Evolutionary conservation across 108 stramenopile species (phyloP).

Genomic region (Aurantiochytrium sp.): DNA sequence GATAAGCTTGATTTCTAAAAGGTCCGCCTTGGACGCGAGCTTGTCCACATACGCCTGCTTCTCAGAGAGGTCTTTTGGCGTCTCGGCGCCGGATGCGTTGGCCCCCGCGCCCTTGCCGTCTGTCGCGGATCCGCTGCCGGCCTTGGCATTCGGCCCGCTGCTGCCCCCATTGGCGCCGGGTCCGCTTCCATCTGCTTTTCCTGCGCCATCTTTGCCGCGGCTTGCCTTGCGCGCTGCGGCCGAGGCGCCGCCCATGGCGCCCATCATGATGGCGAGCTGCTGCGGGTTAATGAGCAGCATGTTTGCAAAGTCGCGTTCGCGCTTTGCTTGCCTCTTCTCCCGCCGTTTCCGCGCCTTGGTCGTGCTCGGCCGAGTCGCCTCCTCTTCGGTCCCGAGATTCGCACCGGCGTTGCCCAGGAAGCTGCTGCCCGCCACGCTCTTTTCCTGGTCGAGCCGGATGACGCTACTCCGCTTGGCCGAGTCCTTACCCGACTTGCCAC

Average conservation of each 20-base stretch:
- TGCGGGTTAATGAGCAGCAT: not conserved
- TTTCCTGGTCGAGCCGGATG: too few relatives aligned
- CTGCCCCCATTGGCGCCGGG: too few relatives aligned
- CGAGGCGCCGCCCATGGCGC: not conserved
- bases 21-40: not conserved
- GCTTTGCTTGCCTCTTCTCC: not conserved
- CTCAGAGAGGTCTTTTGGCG: not conserved
- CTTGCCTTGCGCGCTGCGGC: not conserved
- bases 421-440: too few relatives aligned
- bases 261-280: conserved; percentile 3
- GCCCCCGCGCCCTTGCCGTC: not conserved
- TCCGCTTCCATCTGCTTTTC: not conserved
- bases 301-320: not conserved
- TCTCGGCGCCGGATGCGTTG: not conserved
- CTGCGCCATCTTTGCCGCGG: not conserved
- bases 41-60: not conserved
- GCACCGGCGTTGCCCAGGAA: too few relatives aligned
- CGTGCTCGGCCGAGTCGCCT: too few relatives aligned
- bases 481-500: too few relatives aligned
- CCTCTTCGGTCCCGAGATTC: too few relatives aligned
- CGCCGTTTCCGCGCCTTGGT: not conserved
- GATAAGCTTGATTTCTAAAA: not conserved
- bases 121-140: not conserved
- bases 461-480: too few relatives aligned
- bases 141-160: too few relatives aligned